Percentiles rank a stretch among this genome's conserved stretches.
phyloP scores from a whole-genome alignment of 371 early-diverging fungal species.

The Batrachochytrium dendrobatidis region DNA sequence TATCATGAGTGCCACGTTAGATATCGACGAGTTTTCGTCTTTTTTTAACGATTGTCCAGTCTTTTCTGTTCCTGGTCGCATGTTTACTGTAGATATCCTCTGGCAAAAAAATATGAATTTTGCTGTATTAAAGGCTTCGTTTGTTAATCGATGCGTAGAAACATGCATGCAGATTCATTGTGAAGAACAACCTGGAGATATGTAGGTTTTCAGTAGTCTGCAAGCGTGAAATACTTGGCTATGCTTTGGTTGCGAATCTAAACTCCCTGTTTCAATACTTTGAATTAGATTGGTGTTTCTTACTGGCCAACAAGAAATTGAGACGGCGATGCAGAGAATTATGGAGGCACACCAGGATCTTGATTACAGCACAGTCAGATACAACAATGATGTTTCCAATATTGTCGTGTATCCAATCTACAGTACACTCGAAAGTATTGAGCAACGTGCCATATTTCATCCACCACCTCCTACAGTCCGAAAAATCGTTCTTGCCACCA shows the following conservation, averaged over 20 bases:
- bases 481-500: constrained; percentile 59
- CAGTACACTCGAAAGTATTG: constrained; percentile 38
- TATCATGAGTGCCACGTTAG: constrained; percentile 80
- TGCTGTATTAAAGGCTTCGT: constrained; percentile 48
- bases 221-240: constrained; percentile 4
- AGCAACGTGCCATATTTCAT: constrained; percentile 38
- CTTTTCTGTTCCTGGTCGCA: constrained; percentile 76
- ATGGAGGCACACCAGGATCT: constrained; percentile 18
- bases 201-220: constrained; percentile 13
- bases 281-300: constrained; percentile 70
- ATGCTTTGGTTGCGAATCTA: neutral
- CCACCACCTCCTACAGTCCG: constrained; percentile 30
- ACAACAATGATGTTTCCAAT: constrained; percentile 15
- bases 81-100: constrained; percentile 66
- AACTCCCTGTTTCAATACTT: neutral
- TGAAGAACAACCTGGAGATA: constrained; percentile 62
- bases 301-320: constrained; percentile 89
- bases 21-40: constrained; percentile 39
- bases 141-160: constrained; percentile 62
- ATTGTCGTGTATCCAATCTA: constrained; percentile 39
- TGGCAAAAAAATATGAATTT: constrained; percentile 54
- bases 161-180: constrained; percentile 71
- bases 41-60: constrained; percentile 68
- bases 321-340: constrained; percentile 55
- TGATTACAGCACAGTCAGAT: constrained; percentile 21